A percentile compares a stretch with the other conserved stretches of the same genome.
These are phyloP conservation scores for Pythium brassicae DNA, from an alignment of 352 stramenopile species.

Conservation along the genomic window DNA sequence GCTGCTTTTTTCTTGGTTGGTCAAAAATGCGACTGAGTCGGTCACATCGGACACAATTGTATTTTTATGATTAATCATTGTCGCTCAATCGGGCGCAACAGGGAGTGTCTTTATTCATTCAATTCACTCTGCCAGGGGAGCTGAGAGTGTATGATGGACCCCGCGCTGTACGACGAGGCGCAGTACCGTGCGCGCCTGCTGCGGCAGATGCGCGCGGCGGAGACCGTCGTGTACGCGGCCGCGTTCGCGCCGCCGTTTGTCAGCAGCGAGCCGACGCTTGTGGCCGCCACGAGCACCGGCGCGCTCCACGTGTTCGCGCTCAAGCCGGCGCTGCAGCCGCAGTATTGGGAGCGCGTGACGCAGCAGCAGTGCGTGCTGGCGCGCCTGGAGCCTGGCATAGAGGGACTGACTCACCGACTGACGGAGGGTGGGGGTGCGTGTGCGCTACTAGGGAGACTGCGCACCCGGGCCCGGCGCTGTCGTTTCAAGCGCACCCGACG, in stretches of 20 bases:
- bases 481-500: conserved; percentile 62
- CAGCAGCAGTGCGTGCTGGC: conserved; percentile 23
- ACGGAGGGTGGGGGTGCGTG: background rate
- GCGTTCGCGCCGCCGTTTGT: conserved; percentile 37
- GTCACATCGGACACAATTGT: too few species aligned
- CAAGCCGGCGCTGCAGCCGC: conserved; percentile 29
- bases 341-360: conserved; percentile 46
- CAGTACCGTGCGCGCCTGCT: conserved; percentile 42
- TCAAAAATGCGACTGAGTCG: too few species aligned
- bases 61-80: too few species aligned
- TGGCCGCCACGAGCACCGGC: conserved; percentile 66
- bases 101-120: too few species aligned
- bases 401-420: background rate
- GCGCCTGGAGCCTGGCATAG: background rate
- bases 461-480: conserved; percentile 44
- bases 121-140: too few species aligned
- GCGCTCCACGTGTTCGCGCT: conserved; percentile 57
- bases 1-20: too few species aligned
- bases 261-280: conserved; percentile 33
- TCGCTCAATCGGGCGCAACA: too few species aligned
- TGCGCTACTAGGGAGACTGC: conserved; percentile 20
- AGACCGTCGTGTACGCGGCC: conserved; percentile 51
- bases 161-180: conserved; percentile 52
- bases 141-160: conserved; percentile 60
- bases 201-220: conserved; percentile 43